phyloP scores from a whole-genome alignment of 108 stramenopile genomes.

The Nitzschia inconspicua region DNA sequence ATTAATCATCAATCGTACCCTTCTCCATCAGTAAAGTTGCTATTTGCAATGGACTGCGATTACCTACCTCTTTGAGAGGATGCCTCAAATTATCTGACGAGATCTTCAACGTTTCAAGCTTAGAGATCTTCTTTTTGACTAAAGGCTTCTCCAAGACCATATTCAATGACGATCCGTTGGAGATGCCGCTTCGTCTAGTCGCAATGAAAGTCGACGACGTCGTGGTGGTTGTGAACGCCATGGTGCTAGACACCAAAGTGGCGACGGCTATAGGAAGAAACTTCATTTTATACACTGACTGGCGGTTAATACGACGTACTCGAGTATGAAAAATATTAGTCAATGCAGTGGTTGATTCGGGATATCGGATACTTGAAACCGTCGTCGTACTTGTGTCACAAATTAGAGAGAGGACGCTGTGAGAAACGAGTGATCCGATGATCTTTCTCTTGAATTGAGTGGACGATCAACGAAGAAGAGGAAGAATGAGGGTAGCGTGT shows the following conservation, averaged over 20 bases:
- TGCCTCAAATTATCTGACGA: slow-evolving; percentile 59
- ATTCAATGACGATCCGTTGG: slow-evolving; percentile 16
- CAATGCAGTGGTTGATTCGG: too few relatives aligned
- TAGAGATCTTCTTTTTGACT: slow-evolving; percentile 59
- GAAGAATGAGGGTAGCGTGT: too few relatives aligned
- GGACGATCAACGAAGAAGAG: too few relatives aligned
- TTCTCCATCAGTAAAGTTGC: not conserved
- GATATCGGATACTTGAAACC: too few relatives aligned
- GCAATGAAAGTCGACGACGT: not conserved
- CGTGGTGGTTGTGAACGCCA: not conserved
- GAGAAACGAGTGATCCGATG: too few relatives aligned
- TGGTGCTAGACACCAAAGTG: slow-evolving; percentile 5
- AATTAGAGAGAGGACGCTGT: too few relatives aligned
- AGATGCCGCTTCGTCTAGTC: not conserved
- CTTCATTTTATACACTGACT: too few relatives aligned
- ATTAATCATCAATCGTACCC: not conserved
- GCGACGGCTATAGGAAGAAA: slow-evolving; percentile 9
- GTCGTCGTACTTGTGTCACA: too few relatives aligned
- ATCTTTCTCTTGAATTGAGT: too few relatives aligned
- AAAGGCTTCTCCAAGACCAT: slow-evolving; percentile 74
- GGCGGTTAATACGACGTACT: too few relatives aligned
- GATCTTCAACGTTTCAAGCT: slow-evolving; percentile 76
- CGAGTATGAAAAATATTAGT: too few relatives aligned
- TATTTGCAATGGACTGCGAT: not conserved
- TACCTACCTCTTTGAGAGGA: slow-evolving; percentile 67